Base-by-base conservation (phyloP, 192 early-diverging fungal species). In the Linnemannia exigua region DNA sequence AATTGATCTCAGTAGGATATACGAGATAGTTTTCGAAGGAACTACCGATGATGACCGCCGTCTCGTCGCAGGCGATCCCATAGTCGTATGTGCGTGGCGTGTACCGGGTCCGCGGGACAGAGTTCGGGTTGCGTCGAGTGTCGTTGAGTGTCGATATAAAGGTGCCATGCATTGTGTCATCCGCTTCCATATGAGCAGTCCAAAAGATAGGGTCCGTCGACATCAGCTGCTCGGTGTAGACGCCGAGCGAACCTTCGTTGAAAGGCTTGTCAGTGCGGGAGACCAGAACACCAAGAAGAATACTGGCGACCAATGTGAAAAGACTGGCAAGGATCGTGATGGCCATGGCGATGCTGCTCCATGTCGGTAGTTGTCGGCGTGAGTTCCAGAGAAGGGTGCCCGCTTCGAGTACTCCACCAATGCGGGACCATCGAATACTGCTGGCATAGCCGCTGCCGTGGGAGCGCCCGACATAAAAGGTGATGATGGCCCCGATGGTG, bases 381-480 rank as follows among this genome's bases (percentile, higher is more conserved):
- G 74, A 66, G 74, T 48, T 47, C 58, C n/a, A 25, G 52, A 63
- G 52, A 33, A 75, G 74, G 19, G 11, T 22, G 51, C 33, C 36
- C 38, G 61, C 63, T 41, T 75, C 74, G 16, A 44, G 35, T 14
- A 75, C 15, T 28, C 74, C 74, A 11, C 74, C 74, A 31, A 36
- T 75, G 61, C 74, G 58, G 47, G 74, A 75, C 74, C 74, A 75
- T 12, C 74, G 74, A 36, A 75, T 75, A 28, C 74, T 75, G 16
- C 25, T 75, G 74, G 74, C 52, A 19, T 75, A 75, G 2, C n/a
- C n/a, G n/a, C 8, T 1, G 15, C 67, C 74, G 36, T 16, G 14
- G 25, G 58, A 75, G 52, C 46, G n/a, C n/a, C 28, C 38, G 44
- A 19, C 58, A 61, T 75, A 75, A 25, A 66, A 67, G 6, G 22